Conservation (phyloP, 768 basidiomycete genomes). For the Lentinula boryana region DNA sequence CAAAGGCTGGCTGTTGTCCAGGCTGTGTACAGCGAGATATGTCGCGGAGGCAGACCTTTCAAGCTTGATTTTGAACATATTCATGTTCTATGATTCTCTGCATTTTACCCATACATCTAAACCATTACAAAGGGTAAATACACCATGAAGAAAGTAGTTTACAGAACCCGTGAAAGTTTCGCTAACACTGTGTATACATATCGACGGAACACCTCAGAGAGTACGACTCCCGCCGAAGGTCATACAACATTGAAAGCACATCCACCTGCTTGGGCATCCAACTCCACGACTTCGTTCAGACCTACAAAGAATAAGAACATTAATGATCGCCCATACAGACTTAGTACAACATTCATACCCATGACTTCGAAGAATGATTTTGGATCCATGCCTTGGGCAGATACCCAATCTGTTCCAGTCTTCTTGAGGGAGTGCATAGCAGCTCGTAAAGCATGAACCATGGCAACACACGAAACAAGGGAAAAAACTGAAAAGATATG, state of each 20-base stretch:
- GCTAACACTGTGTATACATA: too few species aligned
- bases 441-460: conserved; percentile 71
- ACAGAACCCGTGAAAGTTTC: too few species aligned
- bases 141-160: too few species aligned
- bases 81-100: too few species aligned
- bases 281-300: conserved; percentile 43
- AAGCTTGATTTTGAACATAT: too few species aligned
- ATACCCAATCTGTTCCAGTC: conserved; percentile 66
- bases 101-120: too few species aligned
- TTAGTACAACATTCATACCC: conserved; percentile 35
- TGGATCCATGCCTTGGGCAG: conserved; percentile 65
- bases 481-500: conserved; percentile 46
- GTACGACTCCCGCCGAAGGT: neutral
- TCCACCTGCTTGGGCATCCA: conserved; percentile 56
- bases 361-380: conserved; percentile 74
- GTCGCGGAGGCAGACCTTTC: too few species aligned
- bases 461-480: conserved; percentile 69
- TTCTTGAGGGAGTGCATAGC: conserved; percentile 73
- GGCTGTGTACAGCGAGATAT: too few species aligned
- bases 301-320: conserved; percentile 23
- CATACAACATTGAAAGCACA: conserved; percentile 45
- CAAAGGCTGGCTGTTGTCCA: too few species aligned
- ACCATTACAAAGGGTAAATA: too few species aligned
- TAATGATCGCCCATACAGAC: conserved; percentile 2
- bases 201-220: too few species aligned